phyloP scores from a whole-genome alignment of 768 basidiomycete genomes.

The Kwoniella pini region DNA sequence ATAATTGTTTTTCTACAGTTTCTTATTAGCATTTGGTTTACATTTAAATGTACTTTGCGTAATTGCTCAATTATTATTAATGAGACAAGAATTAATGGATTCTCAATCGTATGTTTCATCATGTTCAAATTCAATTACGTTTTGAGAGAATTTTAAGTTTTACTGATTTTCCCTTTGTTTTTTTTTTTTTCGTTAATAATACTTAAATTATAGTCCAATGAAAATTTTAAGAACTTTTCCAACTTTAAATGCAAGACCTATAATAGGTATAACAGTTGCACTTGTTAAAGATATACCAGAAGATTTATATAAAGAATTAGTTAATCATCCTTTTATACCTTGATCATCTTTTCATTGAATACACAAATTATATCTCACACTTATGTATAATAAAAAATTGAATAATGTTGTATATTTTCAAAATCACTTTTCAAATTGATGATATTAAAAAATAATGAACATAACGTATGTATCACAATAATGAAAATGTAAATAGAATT shows the following conservation, averaged over 20 bases:
- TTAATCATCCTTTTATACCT: conserved; percentile 43
- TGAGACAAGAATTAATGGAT: conserved; percentile 84
- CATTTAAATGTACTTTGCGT: conserved; percentile 96
- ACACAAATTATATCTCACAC: no score
- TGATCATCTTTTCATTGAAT: neutral
- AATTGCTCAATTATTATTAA: conserved; percentile 88
- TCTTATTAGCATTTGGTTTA: conserved; percentile 91
- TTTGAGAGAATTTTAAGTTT: no score
- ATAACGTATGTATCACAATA: neutral
- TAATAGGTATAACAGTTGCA: conserved; percentile 90
- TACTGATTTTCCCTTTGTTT: no score
- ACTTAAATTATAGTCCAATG: conserved; percentile 70
- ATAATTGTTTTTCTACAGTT: conserved; percentile 55
- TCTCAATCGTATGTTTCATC: conserved; percentile 68
- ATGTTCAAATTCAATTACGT: no score
- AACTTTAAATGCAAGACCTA: conserved; percentile 78
- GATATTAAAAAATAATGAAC: no score
- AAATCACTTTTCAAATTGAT: no score
- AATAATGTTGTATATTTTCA: no score
- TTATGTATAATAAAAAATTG: no score
- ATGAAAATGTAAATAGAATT: no score
- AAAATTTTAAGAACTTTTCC: conserved; percentile 90
- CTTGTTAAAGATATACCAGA: conserved; percentile 87
- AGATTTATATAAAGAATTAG: conserved; percentile 55
- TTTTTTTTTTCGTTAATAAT: no score